Base-by-base conservation (phyloP, 2,329 filamentous ascomycete genomes). In the Botryotinia convoluta region DNA sequence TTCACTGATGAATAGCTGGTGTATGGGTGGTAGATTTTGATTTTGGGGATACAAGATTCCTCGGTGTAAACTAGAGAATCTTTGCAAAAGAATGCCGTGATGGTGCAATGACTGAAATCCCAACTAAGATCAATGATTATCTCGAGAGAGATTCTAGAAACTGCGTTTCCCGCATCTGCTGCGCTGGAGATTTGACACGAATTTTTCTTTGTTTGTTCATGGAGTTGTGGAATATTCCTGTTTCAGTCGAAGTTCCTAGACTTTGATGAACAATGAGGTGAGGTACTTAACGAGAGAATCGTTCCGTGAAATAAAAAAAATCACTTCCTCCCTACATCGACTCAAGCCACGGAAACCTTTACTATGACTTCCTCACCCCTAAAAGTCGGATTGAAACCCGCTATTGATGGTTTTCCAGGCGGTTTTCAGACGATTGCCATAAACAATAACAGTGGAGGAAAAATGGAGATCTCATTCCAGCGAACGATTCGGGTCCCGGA, bases 401-500 rank as follows among this genome's bases (percentile, higher is more conserved):
- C 37, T 10, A 1, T 44, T 8, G 4, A 39, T 20, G 12, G 18
- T 18, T 4, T 44, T 7, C 7, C 64, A 35, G 68, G 37, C 4
- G 65, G 10, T 20, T 69, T 37, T 12, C 6, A 59, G 26, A 54
- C 0, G 42, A 71, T 75, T 16, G 44, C 29, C 20, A 42, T 74
- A 22, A 71, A 57, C 1, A 62, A 71, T 10, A 35, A 12, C 44
- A 42, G n/a, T 37, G 44, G 51, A 9, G 48, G n/a, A 12, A 16
- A 35, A 7, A 26, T 69, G 12, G 22, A 57, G 10, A 83, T 86
- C 72, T 75, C 73, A 1, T 83, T 86, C 71, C 76, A 81, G 59
- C 81, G 84, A 20, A 86, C 83, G 0, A 78, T 86, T 42, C 82
- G 84, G 22, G 82, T 86, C 6, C 82, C 84, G 1, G 84, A 86